Evolutionary conservation across 257 asterid species (phyloP), one percentile per base, ranked within the genome.

Genomic region (Solanum bulbocastanum): DNA sequence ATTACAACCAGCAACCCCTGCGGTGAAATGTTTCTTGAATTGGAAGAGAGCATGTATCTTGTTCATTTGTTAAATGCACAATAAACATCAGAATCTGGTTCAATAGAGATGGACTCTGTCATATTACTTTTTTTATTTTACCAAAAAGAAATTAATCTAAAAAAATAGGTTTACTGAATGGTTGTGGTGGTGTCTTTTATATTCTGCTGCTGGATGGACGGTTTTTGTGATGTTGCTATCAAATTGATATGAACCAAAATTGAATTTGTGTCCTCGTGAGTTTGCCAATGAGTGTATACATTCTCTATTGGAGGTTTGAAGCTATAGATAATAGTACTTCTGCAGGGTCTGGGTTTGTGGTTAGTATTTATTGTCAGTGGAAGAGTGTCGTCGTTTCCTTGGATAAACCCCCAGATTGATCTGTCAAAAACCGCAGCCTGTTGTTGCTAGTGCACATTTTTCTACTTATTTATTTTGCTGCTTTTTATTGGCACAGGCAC

Each of bases 1-100:
- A 97, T 88, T 96, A 96, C 92, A 96, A 97, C 88, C 98, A 97
- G 91, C 99, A 97, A 88, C 99, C 98, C 12, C 90, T 90, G 74
- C 92, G 98, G 94, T 95, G 91, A 94, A 87, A 85, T 62, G 37
- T 72, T 46, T 85, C 66, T 85, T 6, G 68, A 40, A 46, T 68
- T 85, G 87, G 87, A 46, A 71, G 65, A 66, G 66, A 85, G 79
- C 66, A 68, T 85, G 65, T 85, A 85, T 42, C 27, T 86, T 69
- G 71, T 72, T 75, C 88, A 71, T 86, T 86, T 30, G 46, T 72
- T 71, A 86, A 69, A 71, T 86, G 71, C 82, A 22, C 88, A 71
- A 69, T 69, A 86, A 72, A 86, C 84, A 86, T 72, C 83, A 42
- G 88, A 44, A 86, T 71, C 83, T 72, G 62, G 84, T 46, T 86